Evolutionary conservation across 2,329 filamentous ascomycete species (phyloP).

Genomic region (Ustulina deusta): DNA sequence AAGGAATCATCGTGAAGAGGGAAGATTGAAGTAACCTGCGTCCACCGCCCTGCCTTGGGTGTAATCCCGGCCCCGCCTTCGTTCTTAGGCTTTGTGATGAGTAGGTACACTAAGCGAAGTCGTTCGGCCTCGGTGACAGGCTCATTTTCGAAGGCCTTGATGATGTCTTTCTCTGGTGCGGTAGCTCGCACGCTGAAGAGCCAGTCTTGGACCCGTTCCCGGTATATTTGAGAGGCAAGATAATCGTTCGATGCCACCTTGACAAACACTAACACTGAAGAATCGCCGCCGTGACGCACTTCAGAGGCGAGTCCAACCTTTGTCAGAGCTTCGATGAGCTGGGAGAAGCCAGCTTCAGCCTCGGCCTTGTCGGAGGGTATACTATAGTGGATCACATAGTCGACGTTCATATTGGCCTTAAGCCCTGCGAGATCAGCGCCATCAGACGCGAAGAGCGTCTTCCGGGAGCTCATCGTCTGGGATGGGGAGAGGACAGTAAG

Average conservation of each 20-base stretch:
- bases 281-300: slow-evolving; percentile 81
- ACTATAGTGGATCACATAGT: slow-evolving; percentile 88
- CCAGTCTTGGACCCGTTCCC: slow-evolving; percentile 92
- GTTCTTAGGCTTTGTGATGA: slow-evolving; percentile 78
- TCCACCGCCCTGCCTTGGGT: slow-evolving; percentile 76
- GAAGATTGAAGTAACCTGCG: slow-evolving; percentile 78
- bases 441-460: slow-evolving; percentile 46
- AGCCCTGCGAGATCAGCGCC: slow-evolving; percentile 46
- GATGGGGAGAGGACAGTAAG: not conserved
- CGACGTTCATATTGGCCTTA: slow-evolving; percentile 68
- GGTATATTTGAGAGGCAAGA: slow-evolving; percentile 83
- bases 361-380: slow-evolving; percentile 74
- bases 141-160: slow-evolving; percentile 75
- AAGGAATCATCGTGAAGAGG: slow-evolving; percentile 81
- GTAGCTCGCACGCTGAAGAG: slow-evolving; percentile 85
- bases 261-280: slow-evolving; percentile 84
- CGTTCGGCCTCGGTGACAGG: slow-evolving; percentile 90
- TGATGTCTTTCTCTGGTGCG: slow-evolving; percentile 79
- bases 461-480: slow-evolving; percentile 46
- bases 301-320: slow-evolving; percentile 87
- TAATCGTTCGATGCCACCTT: slow-evolving; percentile 81
- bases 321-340: slow-evolving; percentile 80
- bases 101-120: slow-evolving; percentile 85
- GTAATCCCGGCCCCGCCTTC: slow-evolving; percentile 85
- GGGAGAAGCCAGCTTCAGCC: slow-evolving; percentile 80